Base-by-base conservation (phyloP, 345 rosid genomes). In the Leavenworthia alabamica region DNA sequence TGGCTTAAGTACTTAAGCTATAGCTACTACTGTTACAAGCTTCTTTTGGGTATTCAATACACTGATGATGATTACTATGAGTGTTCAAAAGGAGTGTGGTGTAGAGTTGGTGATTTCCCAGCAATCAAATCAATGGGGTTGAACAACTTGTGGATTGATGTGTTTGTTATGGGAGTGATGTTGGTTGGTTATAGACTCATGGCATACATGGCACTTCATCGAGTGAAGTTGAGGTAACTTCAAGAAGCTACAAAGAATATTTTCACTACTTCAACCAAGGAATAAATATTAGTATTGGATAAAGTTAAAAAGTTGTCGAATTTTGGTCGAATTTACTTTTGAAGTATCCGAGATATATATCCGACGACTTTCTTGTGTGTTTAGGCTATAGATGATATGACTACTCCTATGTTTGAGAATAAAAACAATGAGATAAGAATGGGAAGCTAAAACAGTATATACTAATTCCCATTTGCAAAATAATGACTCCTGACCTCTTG, bases 1-100 rank as follows among this genome's bases (percentile, higher is more conserved):
- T 93, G 99, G 99, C 91, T 93, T 15, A 93, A 93, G 79, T 93
- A 93, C 71, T 62, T 93, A 58, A 93, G 99, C 72, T 93, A 93
- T 8, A 93, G 99, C 79, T 93, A 89, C 79, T 93, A 93, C 75
- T 85, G 96, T 47, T 93, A 85, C 84, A 85, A 82, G 83, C 94
- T 93, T 55, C 99, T 93, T 47, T 86, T 93, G 8, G 99, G 97
- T 42, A 89, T 93, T 51, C 97, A 93, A 22, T 93, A 85, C 90
- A 72, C 63, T 11, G 83, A 77, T 36, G 81, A 85, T 8, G 97
- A 89, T 28, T 71, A 52, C 33, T 93, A 93, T 24, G 94, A 87
- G 68, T 89, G 97, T 80, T 80, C 92, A 5, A 68, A 80, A 50
- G 91, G 90, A 40, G 80, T 51, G 16, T 37, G 83, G 63, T 93